Percentiles rank a stretch among this genome's conserved stretches.
Evolutionary conservation across 2,329 filamentous ascomycete genomes (phyloP).

Genomic region (Fusarium marasasianum): DNA sequence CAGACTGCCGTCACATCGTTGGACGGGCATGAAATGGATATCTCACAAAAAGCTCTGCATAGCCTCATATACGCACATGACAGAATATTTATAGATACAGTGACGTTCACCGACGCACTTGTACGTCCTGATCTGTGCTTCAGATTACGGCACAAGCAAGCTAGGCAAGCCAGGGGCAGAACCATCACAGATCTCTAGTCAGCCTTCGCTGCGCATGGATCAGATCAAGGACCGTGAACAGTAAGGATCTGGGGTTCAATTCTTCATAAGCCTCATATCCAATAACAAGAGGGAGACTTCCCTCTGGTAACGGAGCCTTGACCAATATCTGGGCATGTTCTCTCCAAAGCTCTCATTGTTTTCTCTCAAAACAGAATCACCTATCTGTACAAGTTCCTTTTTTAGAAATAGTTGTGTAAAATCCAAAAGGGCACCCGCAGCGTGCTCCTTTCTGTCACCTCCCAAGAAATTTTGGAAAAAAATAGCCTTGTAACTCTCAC

Average conservation of each 20-base stretch:
- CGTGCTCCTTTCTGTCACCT: not conserved
- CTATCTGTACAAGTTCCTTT: constrained; percentile 10
- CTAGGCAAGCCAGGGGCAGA: not conserved
- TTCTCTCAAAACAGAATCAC: constrained; percentile 7
- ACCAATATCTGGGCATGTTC: constrained; percentile 14
- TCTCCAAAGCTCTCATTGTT: constrained; percentile 12
- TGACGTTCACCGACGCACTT: not conserved
- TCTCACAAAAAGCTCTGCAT: not conserved
- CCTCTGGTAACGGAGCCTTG: constrained; percentile 8
- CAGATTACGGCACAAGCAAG: constrained; percentile 13
- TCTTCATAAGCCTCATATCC: constrained; percentile 13
- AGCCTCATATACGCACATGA: not conserved
- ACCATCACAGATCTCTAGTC: constrained; percentile 8
- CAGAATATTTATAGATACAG: constrained; percentile 2
- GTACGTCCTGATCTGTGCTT: constrained; percentile 2
- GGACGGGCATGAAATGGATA: not conserved
- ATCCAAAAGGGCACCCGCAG: constrained; percentile 6
- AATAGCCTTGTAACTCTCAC: constrained; percentile 5
- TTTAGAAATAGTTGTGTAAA: constrained; percentile 16
- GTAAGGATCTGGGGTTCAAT: constrained; percentile 11
- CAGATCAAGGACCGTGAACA: constrained; percentile 19
- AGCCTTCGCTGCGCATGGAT: constrained; percentile 23
- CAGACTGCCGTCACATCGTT: not conserved
- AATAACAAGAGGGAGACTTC: not conserved
- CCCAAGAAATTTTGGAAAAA: not conserved